Conservation (phyloP, 306 rosid species). For the Cercis canadensis region DNA sequence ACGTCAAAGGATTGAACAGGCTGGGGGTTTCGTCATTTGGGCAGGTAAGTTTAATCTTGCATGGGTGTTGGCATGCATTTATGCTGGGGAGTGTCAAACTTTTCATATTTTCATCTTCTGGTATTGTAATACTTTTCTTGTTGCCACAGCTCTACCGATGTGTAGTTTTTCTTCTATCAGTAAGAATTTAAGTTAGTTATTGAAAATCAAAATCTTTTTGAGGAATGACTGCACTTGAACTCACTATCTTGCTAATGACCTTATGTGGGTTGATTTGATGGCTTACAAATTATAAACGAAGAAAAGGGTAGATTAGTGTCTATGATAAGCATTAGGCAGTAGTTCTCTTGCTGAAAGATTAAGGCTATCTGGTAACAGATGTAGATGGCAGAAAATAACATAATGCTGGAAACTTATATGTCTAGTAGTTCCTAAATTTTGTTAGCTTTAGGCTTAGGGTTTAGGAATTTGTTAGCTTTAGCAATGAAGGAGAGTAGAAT, state of each 20-base stretch:
- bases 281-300: not conserved
- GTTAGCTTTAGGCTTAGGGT: not conserved
- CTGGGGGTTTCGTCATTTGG: conserved; percentile 91
- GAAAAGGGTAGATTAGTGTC: not conserved
- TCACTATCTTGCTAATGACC: not conserved
- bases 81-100: not conserved
- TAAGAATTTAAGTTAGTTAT: not conserved
- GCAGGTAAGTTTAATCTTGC: conserved; percentile 61
- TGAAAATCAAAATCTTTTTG: not conserved
- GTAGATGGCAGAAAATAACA: not conserved
- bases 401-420: not conserved
- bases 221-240: not conserved
- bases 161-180: not conserved
- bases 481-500: not conserved
- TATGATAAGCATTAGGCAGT: not conserved
- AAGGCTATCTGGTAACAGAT: not conserved
- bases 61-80: not conserved
- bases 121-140: not conserved
- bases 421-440: not conserved
- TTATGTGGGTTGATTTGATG: not conserved
- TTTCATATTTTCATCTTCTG: not conserved
- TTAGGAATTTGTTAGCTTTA: not conserved
- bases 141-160: not conserved
- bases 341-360: not conserved
- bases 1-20: conserved; percentile 81